Evolutionary conservation across 495 filamentous ascomycete species (phyloP), one percentile per base, ranked within the genome.

Genomic region (Diplogelasinospora grovesii): DNA sequence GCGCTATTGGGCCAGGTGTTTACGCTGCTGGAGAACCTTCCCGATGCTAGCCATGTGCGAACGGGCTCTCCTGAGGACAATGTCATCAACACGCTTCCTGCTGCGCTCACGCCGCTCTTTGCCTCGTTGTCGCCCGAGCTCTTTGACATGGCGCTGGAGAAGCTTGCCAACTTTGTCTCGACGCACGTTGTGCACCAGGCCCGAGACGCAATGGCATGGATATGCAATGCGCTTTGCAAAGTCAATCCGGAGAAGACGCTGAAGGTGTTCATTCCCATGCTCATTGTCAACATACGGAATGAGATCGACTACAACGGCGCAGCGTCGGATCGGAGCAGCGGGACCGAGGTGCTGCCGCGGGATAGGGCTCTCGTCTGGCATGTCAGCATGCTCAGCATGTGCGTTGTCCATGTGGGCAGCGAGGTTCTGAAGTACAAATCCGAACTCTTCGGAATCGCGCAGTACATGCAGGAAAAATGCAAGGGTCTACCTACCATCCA

Each of bases 221-320:
- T 96, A 28, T 94, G 88, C 73, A 97, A 95, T 57, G 82, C 83
- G 0, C 68, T 97, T 14, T 93, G 89, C 75, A 97, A 97, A 63
- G 82, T 90, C 49, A 85, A 90, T 49, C 92, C 92, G 0, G 81
- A 87, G 53, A 95, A 95, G 67, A 83, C 89, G 3, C 71, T 99
- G 24, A 92, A 87, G 54, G 77, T 84, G 15, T 82, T 99, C 41
- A 75, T 97, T 20, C 92, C 92, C 0, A 83, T 94, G 62, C 68
- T 99, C 42, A 82, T 89, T 27, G 77, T 83, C 54, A 87, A 86
- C 22, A 99, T 99, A 47, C 84, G 89, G 33, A 93, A 86, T 38
- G 92, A 99, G 54, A 97, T 99, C 48, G 87, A 94, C 51, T 86
- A 95, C 54, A 97, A 96, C 52, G 86, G 87, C n/a, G 92, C 92